Evolutionary conservation across 352 stramenopile genomes (phyloP), one percentile per base, ranked within the genome.

Genomic region (Thalassiosira sp.): DNA sequence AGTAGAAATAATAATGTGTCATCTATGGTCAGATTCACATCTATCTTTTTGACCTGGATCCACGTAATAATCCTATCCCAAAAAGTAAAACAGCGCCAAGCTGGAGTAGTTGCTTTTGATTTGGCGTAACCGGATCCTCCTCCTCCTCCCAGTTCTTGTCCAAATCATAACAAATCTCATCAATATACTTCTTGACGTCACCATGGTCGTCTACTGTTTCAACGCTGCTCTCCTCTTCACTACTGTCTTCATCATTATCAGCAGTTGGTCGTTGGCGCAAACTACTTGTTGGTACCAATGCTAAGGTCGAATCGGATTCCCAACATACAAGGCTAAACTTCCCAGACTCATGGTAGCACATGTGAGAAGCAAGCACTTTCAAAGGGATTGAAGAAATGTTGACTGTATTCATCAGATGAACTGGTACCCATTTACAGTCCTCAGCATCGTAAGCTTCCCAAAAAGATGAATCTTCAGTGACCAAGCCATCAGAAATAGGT

Each of bases 361-460:
- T 76, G 58, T 81, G 72, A 72, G 65, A 72, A 20, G 72, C 40
- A 27, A 81, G 25, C 0, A 81, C 72, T 18, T 64, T 48, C 27
- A 81, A 49, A 5, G 72, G 72, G 22, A 76, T 31, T 1, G 27
- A 10, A 7, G 7, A 18, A 16, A 58, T 1, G 16, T 49, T 22
- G 37, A 67, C 40, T 49, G 42, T 56, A 56, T 75, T 72, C 59
- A 81, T 66, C 24, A 81, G 22, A 49, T 75, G 49, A 20, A 81
- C 51, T 25, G 64, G 51, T 42, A 54, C 18, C 45, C 46, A 81
- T 42, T 61, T 20, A 27, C 54, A 68, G 52, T 81, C 63, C 45
- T 81, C 72, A 13, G 72, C 72, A 72, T 76, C 72, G 45, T 71
- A 81, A n/a, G 72, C 72, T 43, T 81, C 64, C 62, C 56, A 79